A percentile compares a stretch with the other conserved stretches of the same genome.
phyloP scores from a whole-genome alignment of 345 rosid species.

The Populus nigra region DNA sequence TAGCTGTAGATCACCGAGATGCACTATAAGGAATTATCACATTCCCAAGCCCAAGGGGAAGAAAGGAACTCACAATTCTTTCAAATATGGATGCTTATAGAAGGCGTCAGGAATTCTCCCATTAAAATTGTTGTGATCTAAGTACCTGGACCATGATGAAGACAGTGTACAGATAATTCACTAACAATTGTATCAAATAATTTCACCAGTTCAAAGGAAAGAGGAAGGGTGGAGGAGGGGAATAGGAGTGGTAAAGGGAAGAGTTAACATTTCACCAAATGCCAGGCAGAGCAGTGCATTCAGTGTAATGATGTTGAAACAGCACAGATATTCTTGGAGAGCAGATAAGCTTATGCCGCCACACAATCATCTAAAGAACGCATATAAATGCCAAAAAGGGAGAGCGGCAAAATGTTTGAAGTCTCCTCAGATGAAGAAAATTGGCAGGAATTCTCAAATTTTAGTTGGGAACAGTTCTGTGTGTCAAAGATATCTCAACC shows the following conservation, averaged over 20 bases:
- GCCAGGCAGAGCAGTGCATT: background rate
- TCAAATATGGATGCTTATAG: conserved; percentile 61
- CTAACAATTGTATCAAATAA: background rate
- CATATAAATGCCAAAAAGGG: background rate
- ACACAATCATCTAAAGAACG: background rate
- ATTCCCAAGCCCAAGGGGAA: background rate
- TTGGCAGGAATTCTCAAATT: background rate
- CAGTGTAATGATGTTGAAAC: background rate
- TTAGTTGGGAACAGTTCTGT: background rate
- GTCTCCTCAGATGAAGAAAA: background rate
- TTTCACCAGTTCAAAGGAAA: background rate
- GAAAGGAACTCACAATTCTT: conserved; percentile 59
- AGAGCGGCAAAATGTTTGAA: background rate
- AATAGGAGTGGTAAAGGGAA: no score
- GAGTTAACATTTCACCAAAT: background rate
- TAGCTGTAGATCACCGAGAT: background rate
- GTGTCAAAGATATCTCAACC: background rate
- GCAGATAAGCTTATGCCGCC: background rate
- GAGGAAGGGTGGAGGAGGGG: background rate
- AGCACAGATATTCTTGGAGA: background rate
- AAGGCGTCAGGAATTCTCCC: conserved; percentile 70
- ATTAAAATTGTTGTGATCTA: conserved; percentile 74
- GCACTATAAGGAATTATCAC: background rate
- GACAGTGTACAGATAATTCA: background rate
- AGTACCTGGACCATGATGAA: conserved; percentile 45